Evolutionary conservation across 1,139 yeast genomes (phyloP).

Genomic region (Saccharomyces hybrid): DNA sequence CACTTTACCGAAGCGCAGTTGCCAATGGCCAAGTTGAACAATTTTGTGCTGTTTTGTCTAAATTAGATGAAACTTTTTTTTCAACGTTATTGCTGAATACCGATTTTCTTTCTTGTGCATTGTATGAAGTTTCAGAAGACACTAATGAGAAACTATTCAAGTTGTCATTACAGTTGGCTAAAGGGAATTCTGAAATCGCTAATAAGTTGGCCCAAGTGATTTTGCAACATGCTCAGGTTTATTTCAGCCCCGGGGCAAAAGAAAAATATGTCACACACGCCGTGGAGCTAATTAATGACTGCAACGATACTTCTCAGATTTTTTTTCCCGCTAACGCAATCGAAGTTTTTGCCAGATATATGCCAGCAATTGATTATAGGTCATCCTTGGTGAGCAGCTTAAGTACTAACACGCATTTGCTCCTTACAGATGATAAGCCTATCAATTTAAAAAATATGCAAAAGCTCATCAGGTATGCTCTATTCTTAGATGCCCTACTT

Average conservation of each 20-base stretch:
- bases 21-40: slow-evolving; percentile 11
- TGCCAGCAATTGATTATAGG: slow-evolving; percentile 30
- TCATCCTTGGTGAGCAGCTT: slow-evolving; percentile 44
- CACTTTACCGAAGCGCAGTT: slow-evolving; percentile 28
- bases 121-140: slow-evolving; percentile 16
- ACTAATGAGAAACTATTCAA: slow-evolving; percentile 11
- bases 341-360: slow-evolving; percentile 11
- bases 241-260: slow-evolving; percentile 3
- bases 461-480: slow-evolving; percentile 21
- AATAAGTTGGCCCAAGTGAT: slow-evolving; percentile 15
- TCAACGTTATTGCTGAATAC: slow-evolving; percentile 19
- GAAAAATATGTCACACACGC: slow-evolving; percentile 12
- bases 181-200: slow-evolving; percentile 13
- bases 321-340: slow-evolving; percentile 15
- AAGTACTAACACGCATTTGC: slow-evolving; percentile 37
- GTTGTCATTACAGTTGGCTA: slow-evolving; percentile 13
- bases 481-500: slow-evolving; percentile 23
- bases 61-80: slow-evolving; percentile 24
- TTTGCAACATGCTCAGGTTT: slow-evolving; percentile 9
- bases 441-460: slow-evolving; percentile 13
- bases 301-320: slow-evolving; percentile 4
- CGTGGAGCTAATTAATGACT: slow-evolving; percentile 6
- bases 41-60: slow-evolving; percentile 27
- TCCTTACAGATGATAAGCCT: slow-evolving; percentile 16
- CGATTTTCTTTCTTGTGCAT: slow-evolving; percentile 16